Evolutionary conservation across 2,329 filamentous ascomycete species (phyloP), one percentile per base, ranked within the genome.

Genomic region (Parasarocladium wereldwijsianum): DNA sequence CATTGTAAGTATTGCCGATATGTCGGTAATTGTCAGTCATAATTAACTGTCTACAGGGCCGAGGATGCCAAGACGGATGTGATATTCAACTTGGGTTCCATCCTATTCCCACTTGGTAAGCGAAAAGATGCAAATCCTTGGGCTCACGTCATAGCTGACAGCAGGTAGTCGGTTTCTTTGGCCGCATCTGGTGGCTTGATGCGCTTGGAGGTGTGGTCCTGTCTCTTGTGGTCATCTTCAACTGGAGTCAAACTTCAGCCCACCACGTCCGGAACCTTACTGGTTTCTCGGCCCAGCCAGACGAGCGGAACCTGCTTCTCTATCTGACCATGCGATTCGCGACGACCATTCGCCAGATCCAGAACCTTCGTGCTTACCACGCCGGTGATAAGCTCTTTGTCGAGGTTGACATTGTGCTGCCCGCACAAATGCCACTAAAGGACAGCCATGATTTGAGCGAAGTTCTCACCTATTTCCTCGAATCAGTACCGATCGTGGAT

Each of bases 241-340:
- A 81, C 50, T 90, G 83, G 83, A 73, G 70, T 15, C 55, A 64
- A 29, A 87, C 80, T 1, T 79, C 77, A 0, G 62, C 69, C 24
- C 70, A 78, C 38, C 83, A 92, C 46, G 84, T 90, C 45, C 73
- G 78, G 46, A 83, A 87, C 43, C 58, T 90, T 17, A 81, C 77
- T 0, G 83, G 83, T 12, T 80, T 80, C 41, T 79, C 79, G 1
- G 81, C 82, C 5, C 73, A 75, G 2, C 76, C 81, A 0, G 81
- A 87, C 42, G 77, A 90, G 57, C 69, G 85, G 17, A 93, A 90
- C 46, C 70, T 93, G 26, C 54, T 93, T 14, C 64, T 93, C 1
- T 94, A 94, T 54, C 67, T 93, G 41, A 90, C 85, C 2, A 93
- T 93, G 80, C 78, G 86, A 13, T 93, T 93, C 47, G 85, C 85